These are phyloP conservation scores for Fusarium bulbicola DNA, from an alignment of 2,329 filamentous ascomycete genomes.

Conservation along the genomic window DNA sequence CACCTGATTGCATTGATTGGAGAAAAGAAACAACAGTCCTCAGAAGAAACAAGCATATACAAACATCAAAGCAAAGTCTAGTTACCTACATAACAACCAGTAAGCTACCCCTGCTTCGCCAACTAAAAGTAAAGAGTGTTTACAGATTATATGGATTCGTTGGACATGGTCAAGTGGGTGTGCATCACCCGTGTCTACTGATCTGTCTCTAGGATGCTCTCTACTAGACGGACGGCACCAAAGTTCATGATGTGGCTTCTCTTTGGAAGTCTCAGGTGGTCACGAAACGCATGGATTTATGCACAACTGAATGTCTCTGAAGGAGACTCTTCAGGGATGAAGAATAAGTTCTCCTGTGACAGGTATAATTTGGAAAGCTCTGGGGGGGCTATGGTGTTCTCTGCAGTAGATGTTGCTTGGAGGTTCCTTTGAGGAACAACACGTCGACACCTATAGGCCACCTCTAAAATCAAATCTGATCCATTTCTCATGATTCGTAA, in stretches of 20 bases:
- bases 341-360: background rate
- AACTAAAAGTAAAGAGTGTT: background rate
- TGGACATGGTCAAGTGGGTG: background rate
- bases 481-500: background rate
- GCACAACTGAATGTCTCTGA: background rate
- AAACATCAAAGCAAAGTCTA: background rate
- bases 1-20: background rate
- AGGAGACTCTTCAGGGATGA: background rate
- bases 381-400: background rate
- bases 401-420: background rate
- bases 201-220: background rate
- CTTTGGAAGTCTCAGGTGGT: background rate
- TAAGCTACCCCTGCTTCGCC: background rate
- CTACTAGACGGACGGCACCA: background rate
- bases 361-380: background rate
- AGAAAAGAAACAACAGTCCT: background rate
- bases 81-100: background rate
- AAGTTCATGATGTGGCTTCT: background rate
- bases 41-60: background rate
- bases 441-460: background rate
- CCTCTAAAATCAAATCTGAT: background rate
- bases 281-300: background rate
- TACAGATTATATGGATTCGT: background rate
- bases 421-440: background rate
- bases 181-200: background rate